These are phyloP conservation scores for Thalassiosira mediterranea DNA, from an alignment of 352 stramenopile species.

Conservation along the genomic window DNA sequence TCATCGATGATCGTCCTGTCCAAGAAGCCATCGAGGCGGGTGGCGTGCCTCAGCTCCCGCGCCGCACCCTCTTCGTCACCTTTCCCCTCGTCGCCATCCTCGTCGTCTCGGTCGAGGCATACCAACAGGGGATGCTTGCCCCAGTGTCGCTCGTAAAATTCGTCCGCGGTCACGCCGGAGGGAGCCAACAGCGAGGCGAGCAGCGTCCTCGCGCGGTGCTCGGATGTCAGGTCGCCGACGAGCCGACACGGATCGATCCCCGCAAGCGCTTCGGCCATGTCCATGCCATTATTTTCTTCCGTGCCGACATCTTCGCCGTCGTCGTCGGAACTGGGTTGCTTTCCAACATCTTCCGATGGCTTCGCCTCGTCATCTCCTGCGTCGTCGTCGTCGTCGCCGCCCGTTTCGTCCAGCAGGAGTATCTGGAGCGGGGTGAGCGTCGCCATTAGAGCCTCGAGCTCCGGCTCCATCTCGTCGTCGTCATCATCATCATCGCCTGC, in stretches of 20 bases:
- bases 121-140: conserved; percentile 89
- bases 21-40: conserved; percentile 66
- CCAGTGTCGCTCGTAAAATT: conserved; percentile 93
- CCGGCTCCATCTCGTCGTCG: conserved; percentile 33
- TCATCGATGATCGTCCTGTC: conserved; percentile 60
- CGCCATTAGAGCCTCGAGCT: conserved; percentile 42
- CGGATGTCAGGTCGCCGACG: conserved; percentile 54
- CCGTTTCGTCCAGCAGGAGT: conserved; percentile 35
- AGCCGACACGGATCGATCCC: conserved; percentile 26
- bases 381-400: not conserved
- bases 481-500: not conserved
- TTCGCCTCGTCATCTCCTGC: too few relatives aligned
- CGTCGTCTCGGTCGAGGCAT: conserved; percentile 23
- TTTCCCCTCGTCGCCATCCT: conserved; percentile 1
- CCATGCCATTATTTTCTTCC: conserved; percentile 32
- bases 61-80: not conserved
- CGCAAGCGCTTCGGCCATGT: conserved; percentile 1
- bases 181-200: conserved; percentile 67
- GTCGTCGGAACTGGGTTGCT: conserved; percentile 1
- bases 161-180: conserved; percentile 78
- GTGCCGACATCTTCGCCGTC: not conserved
- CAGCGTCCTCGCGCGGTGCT: conserved; percentile 54
- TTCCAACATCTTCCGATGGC: conserved; percentile 1
- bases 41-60: conserved; percentile 3
- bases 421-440: conserved; percentile 61